Base-by-base conservation (phyloP, 352 stramenopile genomes). In the Phytophthora quininea region DNA sequence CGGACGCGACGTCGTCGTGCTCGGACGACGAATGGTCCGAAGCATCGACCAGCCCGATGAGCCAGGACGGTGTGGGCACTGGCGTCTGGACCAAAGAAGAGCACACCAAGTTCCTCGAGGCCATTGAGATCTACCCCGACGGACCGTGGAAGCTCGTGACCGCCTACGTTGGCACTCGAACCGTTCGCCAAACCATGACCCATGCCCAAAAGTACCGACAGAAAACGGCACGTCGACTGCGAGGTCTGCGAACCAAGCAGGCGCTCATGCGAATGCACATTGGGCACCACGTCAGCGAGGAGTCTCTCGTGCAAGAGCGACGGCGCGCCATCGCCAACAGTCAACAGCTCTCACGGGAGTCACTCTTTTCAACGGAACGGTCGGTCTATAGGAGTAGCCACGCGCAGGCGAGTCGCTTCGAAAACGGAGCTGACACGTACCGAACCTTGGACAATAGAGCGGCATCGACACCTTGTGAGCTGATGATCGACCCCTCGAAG, bases 161-260 rank as follows among this genome's bases (percentile, higher is more conserved):
- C 11, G 76, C 80, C 33, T 80, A 84, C 43, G 80, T 93, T 2
- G 82, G 75, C 37, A 92, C 86, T 15, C 83, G 83, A 54, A 91
- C 82, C 0, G 82, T 90, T 51, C 80, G 84, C 11, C 84, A 92
- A 76, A 90, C 82, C 35, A 90, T 90, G 81, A 91, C 82, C 0
- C 83, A 93, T 52, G 84, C 81, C 24, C 84, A 92, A 49, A 91
- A 91, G 70, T 91, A 90, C 61, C 79, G 80, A 0, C 76, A 90
- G 57, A 92, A 92, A 51, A 71, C 78, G 6, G 78, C 75, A 19
- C 79, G 84, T 0, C 73, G 84, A 3, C 69, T 90, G 7, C 84
- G 84, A 8, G 84, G 84, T 0, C 58, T 92, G 32, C 77, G 84
- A 43, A 91, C 82, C 15, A 89, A 88, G 66, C 82, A 91, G 58